Base-by-base conservation (phyloP, 805 yeast genomes). In the Metschnikowia baotianmanensis region DNA sequence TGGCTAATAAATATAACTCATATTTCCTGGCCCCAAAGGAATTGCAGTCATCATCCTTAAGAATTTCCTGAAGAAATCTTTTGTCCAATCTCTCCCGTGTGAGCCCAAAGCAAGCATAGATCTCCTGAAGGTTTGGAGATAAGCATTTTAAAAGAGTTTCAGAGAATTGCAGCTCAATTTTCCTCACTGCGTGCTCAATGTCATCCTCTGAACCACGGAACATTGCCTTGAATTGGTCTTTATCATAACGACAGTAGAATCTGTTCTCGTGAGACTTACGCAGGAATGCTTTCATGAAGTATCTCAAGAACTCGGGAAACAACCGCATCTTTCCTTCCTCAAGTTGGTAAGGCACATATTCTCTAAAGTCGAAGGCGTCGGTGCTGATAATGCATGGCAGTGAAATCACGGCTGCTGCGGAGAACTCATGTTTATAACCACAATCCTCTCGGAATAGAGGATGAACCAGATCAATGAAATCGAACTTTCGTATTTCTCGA, bases 261-360 rank as follows among this genome's bases (percentile, higher is more conserved):
- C n/a, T 31, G 25, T 31, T 31, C 18, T 13, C 34, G n/a, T 31
- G 8, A 11, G 34, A 19, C 25, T 31, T 31, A 8, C 7, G 2
- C 34, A 31, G 10, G 18, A 31, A 31, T 15, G 24, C 25, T 17
- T 31, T 31, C 34, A 31, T 31, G 25, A 31, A 31, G 13, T 31
- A 13, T 16, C 34, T 24, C 7, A 31, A 12, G 6, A 31, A 31
- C 34, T 31, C 34, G 4, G 34, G 34, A 15, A 31, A 31, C 25
- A 31, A 31, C 9, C 25, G 8, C 34, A 31, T n/a, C 34, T 31
- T 31, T 10, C 34, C 34, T 19, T 13, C n/a, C 12, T 31, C 34
- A 31, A 31, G 34, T n/a, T 15, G 24, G 25, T 31, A 31, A 8
- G 34, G 34, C 4, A 31, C 34, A 31, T 31, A 31, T 10, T 31